Base-by-base conservation (phyloP, 352 stramenopile species). In the Globisporangium parvum region DNA sequence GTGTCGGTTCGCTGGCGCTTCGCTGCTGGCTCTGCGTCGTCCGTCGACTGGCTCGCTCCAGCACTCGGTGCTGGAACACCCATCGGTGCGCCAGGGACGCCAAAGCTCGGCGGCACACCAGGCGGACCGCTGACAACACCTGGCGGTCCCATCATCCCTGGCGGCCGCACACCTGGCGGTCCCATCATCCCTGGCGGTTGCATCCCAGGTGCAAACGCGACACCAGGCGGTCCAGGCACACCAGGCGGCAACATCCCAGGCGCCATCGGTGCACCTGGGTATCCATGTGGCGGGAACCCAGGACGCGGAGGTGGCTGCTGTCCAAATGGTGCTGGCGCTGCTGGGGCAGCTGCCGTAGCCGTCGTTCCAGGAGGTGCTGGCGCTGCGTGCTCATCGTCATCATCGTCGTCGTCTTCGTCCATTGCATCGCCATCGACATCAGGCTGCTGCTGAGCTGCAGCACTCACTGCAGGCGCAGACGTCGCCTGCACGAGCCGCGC, bases 1-100 rank as follows among this genome's bases (percentile, higher is more conserved):
- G 57, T 73, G 50, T 90, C 77, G 17, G 74, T 86, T 35, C 82
- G 78, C 48, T 92, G 81, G 40, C 84, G 73, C 59, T 94, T 94
- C 3, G 80, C 47, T 49, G 66, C 66, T 54, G 80, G 86, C 48
- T 92, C 77, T 11, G 57, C 41, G 14, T 63, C 60, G 28, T 72
- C 78, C 47, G 23, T 41, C 24, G 39, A n/a, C 42, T 14, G 28
- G 8, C 20, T n/a, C 47, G 66, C 41, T 11, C 18, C 45, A 23
- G n/a, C 55, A 53, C 47, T 33, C 3, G 41, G 41, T 26, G 41
- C 17, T 1, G 39, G 15, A 6, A 45, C 2, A 2, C 15, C 14
- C 39, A 20, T 21, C 20, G 41, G 41, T 14, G 10, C 41, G 35
- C 57, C 47, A 53, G 55, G 49, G 3, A 44, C 21, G 4, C 47